Conservation (phyloP, 192 early-diverging fungal genomes). For the Oehlia diaphana region DNA sequence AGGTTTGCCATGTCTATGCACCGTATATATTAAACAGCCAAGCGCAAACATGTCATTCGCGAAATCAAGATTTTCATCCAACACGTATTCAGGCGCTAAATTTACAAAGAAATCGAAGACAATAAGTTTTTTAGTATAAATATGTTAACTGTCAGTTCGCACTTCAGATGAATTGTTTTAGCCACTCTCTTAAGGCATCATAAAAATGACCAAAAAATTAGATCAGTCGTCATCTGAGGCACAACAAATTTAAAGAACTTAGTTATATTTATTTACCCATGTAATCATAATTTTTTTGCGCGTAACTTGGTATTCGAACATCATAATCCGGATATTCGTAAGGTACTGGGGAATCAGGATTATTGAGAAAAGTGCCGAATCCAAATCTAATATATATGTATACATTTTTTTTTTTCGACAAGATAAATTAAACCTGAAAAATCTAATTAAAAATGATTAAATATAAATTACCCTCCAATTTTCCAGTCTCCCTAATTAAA, state of each 20-base stretch:
- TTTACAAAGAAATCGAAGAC: not conserved
- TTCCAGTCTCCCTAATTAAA: slow-evolving; percentile 73
- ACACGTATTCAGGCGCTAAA: slow-evolving; percentile 67
- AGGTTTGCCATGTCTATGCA: slow-evolving; percentile 67
- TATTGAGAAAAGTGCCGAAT: slow-evolving; percentile 58
- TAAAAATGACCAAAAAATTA: too few species aligned
- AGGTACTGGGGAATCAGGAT: slow-evolving; percentile 35
- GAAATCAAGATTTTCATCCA: slow-evolving; percentile 53
- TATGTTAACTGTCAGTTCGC: too few species aligned
- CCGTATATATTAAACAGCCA: slow-evolving; percentile 73
- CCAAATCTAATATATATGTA: slow-evolving; percentile 47
- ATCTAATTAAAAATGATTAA: not conserved
- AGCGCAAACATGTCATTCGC: slow-evolving; percentile 79
- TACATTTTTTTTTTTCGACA: not conserved
- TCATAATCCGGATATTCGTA: slow-evolving; percentile 53
- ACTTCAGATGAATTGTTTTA: too few species aligned
- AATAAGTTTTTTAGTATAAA: not conserved
- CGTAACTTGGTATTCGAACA: slow-evolving; percentile 56
- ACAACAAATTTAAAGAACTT: too few species aligned
- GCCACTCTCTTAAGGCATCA: too few species aligned
- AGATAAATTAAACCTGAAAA: not conserved
- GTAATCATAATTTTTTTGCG: slow-evolving; percentile 62
- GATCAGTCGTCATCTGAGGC: too few species aligned
- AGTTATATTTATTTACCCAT: slow-evolving; percentile 33
- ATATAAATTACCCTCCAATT: slow-evolving; percentile 58